Evolutionary conservation across 164 flowering plant genomes (phyloP).

Genomic region (Vitis rotundifolia): DNA sequence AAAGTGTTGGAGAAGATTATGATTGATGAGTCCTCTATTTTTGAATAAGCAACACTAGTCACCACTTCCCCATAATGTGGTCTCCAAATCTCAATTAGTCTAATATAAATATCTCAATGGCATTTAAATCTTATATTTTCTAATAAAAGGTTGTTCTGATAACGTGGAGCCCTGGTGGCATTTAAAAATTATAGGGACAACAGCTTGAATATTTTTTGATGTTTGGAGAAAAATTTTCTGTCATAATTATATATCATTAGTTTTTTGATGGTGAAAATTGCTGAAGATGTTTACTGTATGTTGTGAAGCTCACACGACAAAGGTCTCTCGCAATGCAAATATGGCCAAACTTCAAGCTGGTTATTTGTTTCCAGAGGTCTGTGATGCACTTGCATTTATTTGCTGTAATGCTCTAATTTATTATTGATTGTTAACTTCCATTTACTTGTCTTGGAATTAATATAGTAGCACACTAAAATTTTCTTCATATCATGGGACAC

Average conservation of each 20-base stretch:
- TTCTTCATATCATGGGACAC: too few species aligned
- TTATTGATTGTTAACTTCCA: not conserved
- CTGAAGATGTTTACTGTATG: not conserved
- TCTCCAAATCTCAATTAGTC: too few species aligned
- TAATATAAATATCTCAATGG: too few species aligned
- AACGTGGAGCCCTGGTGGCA: not conserved
- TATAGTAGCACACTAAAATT: too few species aligned
- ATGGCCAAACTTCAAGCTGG: conserved; percentile 94
- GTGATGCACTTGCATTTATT: conserved; percentile 7
- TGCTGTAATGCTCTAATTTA: not conserved
- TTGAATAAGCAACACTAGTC: too few species aligned
- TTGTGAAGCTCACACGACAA: conserved; percentile 68
- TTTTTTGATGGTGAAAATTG: not conserved
- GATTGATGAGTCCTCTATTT: too few species aligned
- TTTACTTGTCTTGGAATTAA: not conserved
- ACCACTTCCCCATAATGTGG: too few species aligned
- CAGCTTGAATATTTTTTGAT: too few species aligned
- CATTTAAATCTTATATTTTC: too few species aligned
- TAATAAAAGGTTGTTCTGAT: not conserved
- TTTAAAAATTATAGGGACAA: not conserved
- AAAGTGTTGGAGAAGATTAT: too few species aligned
- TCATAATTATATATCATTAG: not conserved
- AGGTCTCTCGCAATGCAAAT: conserved; percentile 85
- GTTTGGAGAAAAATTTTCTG: not conserved
- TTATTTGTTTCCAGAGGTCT: conserved; percentile 92